These are phyloP conservation scores for Ascochyta rabiei DNA, from an alignment of 2,329 filamentous ascomycete species.

Conservation along the genomic window DNA sequence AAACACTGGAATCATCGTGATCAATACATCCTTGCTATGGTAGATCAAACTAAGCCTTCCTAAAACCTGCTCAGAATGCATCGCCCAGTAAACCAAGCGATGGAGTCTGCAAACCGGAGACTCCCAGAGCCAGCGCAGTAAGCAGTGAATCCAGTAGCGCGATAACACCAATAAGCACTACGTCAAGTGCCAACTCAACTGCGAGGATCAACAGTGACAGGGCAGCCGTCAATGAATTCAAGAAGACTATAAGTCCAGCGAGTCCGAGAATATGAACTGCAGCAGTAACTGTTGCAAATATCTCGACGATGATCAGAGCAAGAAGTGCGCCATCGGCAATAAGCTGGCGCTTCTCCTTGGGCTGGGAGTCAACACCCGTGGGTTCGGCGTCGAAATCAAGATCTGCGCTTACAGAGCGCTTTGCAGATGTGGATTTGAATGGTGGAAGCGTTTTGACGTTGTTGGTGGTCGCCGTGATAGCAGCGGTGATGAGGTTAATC, in stretches of 20 bases:
- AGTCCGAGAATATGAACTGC: constrained; percentile 25
- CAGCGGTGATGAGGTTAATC: constrained; percentile 22
- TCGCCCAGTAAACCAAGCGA: too few relatives aligned
- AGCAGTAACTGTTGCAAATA: constrained; percentile 26
- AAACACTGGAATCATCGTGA: too few relatives aligned
- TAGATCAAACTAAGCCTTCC: too few relatives aligned
- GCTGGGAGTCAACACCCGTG: neutral
- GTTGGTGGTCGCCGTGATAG: constrained; percentile 15
- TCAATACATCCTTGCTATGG: too few relatives aligned
- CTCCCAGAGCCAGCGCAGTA: constrained; percentile 14
- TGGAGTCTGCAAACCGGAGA: neutral
- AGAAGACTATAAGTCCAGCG: constrained; percentile 19
- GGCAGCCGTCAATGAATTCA: constrained; percentile 23
- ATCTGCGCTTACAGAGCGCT: neutral
- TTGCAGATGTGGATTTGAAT: neutral
- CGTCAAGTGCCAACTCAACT: constrained; percentile 23
- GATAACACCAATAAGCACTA: constrained; percentile 22
- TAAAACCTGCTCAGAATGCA: too few relatives aligned
- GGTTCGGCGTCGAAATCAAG: neutral
- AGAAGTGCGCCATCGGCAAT: constrained; percentile 20
- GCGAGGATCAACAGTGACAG: constrained; percentile 23
- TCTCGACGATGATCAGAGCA: constrained; percentile 26
- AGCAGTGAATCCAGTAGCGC: constrained; percentile 23
- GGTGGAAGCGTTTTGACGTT: constrained; percentile 18
- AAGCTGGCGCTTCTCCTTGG: constrained; percentile 18